Conservation (phyloP, 805 yeast species). For the Myxozyma udenii region DNA sequence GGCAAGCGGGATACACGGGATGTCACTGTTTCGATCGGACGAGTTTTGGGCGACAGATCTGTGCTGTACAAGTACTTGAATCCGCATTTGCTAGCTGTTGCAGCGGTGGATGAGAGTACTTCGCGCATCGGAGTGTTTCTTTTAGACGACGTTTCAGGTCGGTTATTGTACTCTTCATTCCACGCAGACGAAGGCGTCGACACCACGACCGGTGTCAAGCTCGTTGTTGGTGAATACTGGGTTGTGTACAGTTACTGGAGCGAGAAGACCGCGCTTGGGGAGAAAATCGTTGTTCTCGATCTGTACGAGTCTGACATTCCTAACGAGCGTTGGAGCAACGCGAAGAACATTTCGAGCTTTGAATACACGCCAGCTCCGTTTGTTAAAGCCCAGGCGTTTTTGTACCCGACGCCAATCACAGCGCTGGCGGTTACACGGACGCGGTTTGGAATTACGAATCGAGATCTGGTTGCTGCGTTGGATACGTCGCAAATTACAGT, state of each 20-base stretch:
- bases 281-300: constrained; percentile 68
- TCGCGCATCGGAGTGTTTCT: constrained; percentile 48
- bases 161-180: constrained; percentile 46
- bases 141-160: constrained; percentile 70
- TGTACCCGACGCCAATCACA: constrained; percentile 58
- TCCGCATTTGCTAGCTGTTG: constrained; percentile 60
- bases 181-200: constrained; percentile 45
- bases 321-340: constrained; percentile 42
- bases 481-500: constrained; percentile 55
- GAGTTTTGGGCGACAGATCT: constrained; percentile 62
- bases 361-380: constrained; percentile 45
- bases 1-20: constrained; percentile 44
- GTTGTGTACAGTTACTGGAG: constrained; percentile 64
- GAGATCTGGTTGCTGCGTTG: constrained; percentile 59
- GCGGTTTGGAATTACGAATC: constrained; percentile 62
- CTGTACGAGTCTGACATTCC: constrained; percentile 65
- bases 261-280: constrained; percentile 41
- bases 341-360: constrained; percentile 38
- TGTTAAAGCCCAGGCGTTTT: constrained; percentile 54
- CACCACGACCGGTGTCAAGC: constrained; percentile 45
- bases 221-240: constrained; percentile 81
- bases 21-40: constrained; percentile 59
- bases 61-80: constrained; percentile 81
- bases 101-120: constrained; percentile 41
- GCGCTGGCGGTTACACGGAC: constrained; percentile 56